These are phyloP conservation scores for Geranium incanum DNA, from an alignment of 441 rosid species.

Conservation along the genomic window DNA sequence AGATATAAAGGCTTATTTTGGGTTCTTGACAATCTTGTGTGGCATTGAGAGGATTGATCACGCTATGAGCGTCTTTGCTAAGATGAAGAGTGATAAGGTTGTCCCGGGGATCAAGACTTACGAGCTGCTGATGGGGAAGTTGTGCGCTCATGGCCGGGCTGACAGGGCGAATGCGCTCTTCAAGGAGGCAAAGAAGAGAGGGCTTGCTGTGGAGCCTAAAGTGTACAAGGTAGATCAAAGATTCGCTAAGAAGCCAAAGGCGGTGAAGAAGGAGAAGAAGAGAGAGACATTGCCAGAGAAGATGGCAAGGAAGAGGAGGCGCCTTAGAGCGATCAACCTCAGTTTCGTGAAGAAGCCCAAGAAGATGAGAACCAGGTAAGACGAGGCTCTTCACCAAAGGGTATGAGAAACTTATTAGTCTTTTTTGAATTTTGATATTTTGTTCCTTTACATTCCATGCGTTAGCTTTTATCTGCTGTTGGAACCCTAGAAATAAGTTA, in stretches of 20 bases:
- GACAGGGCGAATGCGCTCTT: slow-evolving; percentile 68
- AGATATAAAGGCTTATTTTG: slow-evolving; percentile 55
- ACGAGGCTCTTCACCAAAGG: not conserved
- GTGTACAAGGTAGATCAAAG: slow-evolving; percentile 56
- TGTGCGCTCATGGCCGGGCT: slow-evolving; percentile 56
- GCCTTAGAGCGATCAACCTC: slow-evolving; percentile 66
- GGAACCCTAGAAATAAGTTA: not conserved
- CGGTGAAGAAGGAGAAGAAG: slow-evolving; percentile 59
- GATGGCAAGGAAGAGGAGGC: slow-evolving; percentile 77
- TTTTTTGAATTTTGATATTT: not conserved
- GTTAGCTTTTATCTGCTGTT: not conserved
- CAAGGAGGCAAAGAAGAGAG: slow-evolving; percentile 54
- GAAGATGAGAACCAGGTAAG: slow-evolving; percentile 29
- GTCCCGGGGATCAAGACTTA: slow-evolving; percentile 69
- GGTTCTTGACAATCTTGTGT: slow-evolving; percentile 65
- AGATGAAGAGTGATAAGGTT: slow-evolving; percentile 67
- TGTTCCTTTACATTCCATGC: not conserved
- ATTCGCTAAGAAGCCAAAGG: slow-evolving; percentile 55
- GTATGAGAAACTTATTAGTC: not conserved
- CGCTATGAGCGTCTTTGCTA: slow-evolving; percentile 67
- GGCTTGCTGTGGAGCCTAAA: slow-evolving; percentile 56
- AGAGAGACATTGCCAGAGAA: slow-evolving; percentile 91
- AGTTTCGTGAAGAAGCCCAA: slow-evolving; percentile 89
- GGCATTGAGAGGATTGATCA: slow-evolving; percentile 95
- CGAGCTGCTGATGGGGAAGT: slow-evolving; percentile 69